Evolutionary conservation across 306 rosid genomes (phyloP).

Genomic region (Ceratonia siliqua): DNA sequence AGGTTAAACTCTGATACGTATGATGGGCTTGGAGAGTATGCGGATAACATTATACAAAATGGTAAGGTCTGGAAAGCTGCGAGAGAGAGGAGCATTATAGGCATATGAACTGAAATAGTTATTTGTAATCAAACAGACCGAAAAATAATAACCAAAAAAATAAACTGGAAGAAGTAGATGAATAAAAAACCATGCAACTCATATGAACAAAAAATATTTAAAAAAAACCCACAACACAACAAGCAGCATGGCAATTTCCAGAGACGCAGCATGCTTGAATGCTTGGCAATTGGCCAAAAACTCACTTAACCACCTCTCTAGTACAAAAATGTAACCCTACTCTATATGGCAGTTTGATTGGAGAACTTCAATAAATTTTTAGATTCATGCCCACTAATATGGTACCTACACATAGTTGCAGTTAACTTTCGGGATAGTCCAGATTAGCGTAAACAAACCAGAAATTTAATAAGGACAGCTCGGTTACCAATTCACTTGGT

Average conservation of each 20-base stretch:
- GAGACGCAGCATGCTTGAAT: not conserved
- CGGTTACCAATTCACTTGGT: not conserved
- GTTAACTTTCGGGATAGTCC: slow-evolving; percentile 1
- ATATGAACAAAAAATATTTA: not conserved
- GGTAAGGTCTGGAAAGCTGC: not conserved
- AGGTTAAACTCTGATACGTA: no score
- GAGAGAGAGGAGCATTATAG: not conserved
- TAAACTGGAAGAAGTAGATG: not conserved
- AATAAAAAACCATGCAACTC: not conserved
- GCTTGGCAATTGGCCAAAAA: slow-evolving; percentile 26
- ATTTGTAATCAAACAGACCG: not conserved
- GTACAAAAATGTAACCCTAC: slow-evolving; percentile 30
- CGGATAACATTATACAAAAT: no score
- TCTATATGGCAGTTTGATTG: slow-evolving; percentile 6
- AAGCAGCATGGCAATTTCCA: not conserved
- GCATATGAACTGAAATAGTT: not conserved
- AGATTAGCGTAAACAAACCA: slow-evolving; percentile 9
- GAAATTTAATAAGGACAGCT: slow-evolving; percentile 5
- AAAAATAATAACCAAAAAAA: not conserved
- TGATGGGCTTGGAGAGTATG: no score
- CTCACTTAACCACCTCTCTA: slow-evolving; percentile 33
- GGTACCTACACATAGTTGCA: not conserved
- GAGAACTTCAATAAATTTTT: slow-evolving; percentile 14
- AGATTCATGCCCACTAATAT: not conserved
- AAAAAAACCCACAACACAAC: not conserved